Evolutionary conservation across 495 filamentous ascomycete genomes (phyloP).

Genomic region (Hyaloscypha hepaticicola): DNA sequence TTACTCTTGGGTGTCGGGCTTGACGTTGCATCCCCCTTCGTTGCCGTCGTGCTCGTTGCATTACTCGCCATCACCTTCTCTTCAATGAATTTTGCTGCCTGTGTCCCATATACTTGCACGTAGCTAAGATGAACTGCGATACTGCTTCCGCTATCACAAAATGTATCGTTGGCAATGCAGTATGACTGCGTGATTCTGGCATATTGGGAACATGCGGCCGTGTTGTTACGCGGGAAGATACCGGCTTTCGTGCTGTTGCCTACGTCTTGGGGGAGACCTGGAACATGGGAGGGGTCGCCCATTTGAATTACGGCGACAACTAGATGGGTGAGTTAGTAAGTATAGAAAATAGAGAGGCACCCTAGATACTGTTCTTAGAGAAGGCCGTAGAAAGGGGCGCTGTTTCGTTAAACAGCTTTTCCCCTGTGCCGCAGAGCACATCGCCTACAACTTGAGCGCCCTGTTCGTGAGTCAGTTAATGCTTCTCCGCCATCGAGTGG

Average conservation of each 20-base stretch:
- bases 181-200: constrained; percentile 19
- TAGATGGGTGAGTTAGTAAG: constrained; percentile 5
- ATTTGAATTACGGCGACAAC: constrained; percentile 23
- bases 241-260: constrained; percentile 20
- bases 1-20: background rate
- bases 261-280: constrained; percentile 7
- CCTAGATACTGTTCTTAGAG: constrained; percentile 21
- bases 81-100: constrained; percentile 16
- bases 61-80: background rate
- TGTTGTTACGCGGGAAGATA: constrained; percentile 29
- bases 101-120: constrained; percentile 15
- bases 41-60: background rate
- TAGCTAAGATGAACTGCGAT: constrained; percentile 15
- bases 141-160: constrained; percentile 27
- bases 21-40: background rate
- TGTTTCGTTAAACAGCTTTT: constrained; percentile 18
- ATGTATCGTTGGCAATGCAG: constrained; percentile 27
- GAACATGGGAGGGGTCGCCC: constrained; percentile 22
- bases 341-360: background rate
- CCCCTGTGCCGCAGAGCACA: constrained; percentile 9
- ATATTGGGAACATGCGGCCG: constrained; percentile 7
- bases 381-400: constrained; percentile 10
- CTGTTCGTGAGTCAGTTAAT: background rate
- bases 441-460: constrained; percentile 23
- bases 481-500: background rate